phyloP scores from a whole-genome alignment of 2,329 filamentous ascomycete species.

The Sclerotinia trifoliorum region DNA sequence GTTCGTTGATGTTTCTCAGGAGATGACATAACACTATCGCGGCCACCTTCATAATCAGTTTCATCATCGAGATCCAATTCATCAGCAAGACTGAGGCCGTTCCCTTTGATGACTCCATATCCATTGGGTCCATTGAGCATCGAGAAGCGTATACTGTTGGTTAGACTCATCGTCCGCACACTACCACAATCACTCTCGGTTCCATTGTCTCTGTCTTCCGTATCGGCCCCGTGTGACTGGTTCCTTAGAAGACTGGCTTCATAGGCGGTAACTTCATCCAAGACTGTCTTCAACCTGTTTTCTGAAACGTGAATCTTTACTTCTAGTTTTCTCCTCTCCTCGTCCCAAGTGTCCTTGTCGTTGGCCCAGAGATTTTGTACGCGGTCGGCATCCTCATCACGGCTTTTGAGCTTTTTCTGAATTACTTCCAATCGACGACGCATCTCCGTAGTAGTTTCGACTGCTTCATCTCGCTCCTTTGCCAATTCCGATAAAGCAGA shows the following conservation, averaged over 20 bases:
- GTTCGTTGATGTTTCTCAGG: slow-evolving; percentile 50
- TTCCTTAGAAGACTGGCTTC: slow-evolving; percentile 54
- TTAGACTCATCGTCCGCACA: slow-evolving; percentile 69
- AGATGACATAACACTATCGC: slow-evolving; percentile 57
- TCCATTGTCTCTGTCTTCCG: slow-evolving; percentile 56
- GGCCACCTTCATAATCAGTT: slow-evolving; percentile 69
- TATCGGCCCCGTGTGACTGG: slow-evolving; percentile 58
- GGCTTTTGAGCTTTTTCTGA: slow-evolving; percentile 73
- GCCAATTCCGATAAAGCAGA: slow-evolving; percentile 81
- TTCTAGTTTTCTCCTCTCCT: slow-evolving; percentile 78
- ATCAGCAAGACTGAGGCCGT: slow-evolving; percentile 79
- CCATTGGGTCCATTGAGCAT: slow-evolving; percentile 57
- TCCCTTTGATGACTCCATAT: slow-evolving; percentile 54
- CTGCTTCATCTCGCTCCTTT: slow-evolving; percentile 80
- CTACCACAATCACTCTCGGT: slow-evolving; percentile 68
- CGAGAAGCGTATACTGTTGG: slow-evolving; percentile 73
- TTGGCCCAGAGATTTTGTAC: slow-evolving; percentile 78
- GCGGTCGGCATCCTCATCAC: slow-evolving; percentile 80
- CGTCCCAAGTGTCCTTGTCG: slow-evolving; percentile 82
- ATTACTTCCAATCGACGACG: slow-evolving; percentile 73
- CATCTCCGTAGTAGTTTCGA: slow-evolving; percentile 68
- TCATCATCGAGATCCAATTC: slow-evolving; percentile 79
- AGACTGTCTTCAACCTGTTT: slow-evolving; percentile 74
- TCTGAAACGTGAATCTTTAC: slow-evolving; percentile 88
- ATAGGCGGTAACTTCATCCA: slow-evolving; percentile 79